Conservation (phyloP, 306 rosid species). For the Sicyos edulis region DNA sequence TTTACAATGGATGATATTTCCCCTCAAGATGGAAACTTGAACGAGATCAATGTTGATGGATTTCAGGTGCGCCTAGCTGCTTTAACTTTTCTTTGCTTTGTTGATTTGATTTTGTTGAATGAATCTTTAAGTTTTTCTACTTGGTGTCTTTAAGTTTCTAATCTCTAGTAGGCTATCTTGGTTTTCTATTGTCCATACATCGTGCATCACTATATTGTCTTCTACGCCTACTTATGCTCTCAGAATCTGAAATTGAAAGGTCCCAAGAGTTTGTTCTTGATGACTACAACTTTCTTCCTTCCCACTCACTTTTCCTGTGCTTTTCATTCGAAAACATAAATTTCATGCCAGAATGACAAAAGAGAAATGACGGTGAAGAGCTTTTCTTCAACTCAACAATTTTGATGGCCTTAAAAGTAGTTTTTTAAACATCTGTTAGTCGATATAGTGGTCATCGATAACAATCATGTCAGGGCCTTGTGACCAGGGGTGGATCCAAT, state of each 20-base stretch:
- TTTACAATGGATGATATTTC: slow-evolving; percentile 17
- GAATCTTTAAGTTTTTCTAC: neutral
- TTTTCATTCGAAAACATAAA: neutral
- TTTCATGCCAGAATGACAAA: neutral
- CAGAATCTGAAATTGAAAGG: neutral
- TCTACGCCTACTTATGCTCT: neutral
- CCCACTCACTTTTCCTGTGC: neutral
- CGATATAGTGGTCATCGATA: neutral
- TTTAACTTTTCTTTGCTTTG: neutral
- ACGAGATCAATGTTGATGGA: slow-evolving; percentile 13
- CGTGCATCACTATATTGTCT: neutral
- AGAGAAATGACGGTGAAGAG: neutral
- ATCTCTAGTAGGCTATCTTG: slow-evolving; percentile 7
- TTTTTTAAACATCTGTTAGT: neutral
- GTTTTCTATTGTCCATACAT: slow-evolving; percentile 8
- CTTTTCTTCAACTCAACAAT: neutral
- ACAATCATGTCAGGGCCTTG: no score
- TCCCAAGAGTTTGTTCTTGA: neutral
- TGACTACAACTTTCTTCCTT: neutral
- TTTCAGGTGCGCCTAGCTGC: slow-evolving; percentile 34
- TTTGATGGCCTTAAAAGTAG: neutral
- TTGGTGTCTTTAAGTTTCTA: neutral
- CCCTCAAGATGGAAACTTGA: slow-evolving; percentile 9
- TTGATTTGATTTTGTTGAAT: neutral
- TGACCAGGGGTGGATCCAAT: no score